These are phyloP conservation scores for Neofusicoccum kwambonambiense DNA, from an alignment of 2,329 filamentous ascomycete genomes.

Conservation along the genomic window DNA sequence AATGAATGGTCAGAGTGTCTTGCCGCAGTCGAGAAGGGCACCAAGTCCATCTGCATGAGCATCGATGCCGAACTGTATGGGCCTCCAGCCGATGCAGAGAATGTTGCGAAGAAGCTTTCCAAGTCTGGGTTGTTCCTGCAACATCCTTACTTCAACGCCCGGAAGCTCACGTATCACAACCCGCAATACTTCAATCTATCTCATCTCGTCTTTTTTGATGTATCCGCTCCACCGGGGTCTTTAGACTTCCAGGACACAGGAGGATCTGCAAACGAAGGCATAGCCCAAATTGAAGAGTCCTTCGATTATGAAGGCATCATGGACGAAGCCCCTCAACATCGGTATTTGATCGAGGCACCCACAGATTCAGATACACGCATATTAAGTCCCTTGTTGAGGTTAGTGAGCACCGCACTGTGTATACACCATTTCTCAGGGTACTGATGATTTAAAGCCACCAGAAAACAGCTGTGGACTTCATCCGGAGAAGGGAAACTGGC, in stretches of 20 bases:
- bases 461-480: slow-evolving; percentile 31
- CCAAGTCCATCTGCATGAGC: not conserved
- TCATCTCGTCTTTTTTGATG: not conserved
- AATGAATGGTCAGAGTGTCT: not conserved
- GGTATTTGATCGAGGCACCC: slow-evolving; percentile 1
- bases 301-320: slow-evolving; percentile 16
- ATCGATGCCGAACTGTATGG: not conserved
- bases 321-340: slow-evolving; percentile 13
- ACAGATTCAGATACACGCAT: not conserved
- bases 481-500: slow-evolving; percentile 29
- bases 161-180: not conserved
- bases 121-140: not conserved
- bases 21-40: not conserved
- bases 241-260: not conserved
- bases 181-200: not conserved
- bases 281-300: not conserved
- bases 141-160: not conserved
- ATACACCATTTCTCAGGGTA: not conserved
- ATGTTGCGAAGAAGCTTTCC: not conserved
- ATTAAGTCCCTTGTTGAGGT: not conserved
- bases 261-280: not conserved
- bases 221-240: not conserved
- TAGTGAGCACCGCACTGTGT: not conserved
- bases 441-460: slow-evolving; percentile 23
- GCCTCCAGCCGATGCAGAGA: not conserved